These are phyloP conservation scores for Beta vulgaris DNA, from an alignment of 148 eudicot species.

Conservation along the genomic window DNA sequence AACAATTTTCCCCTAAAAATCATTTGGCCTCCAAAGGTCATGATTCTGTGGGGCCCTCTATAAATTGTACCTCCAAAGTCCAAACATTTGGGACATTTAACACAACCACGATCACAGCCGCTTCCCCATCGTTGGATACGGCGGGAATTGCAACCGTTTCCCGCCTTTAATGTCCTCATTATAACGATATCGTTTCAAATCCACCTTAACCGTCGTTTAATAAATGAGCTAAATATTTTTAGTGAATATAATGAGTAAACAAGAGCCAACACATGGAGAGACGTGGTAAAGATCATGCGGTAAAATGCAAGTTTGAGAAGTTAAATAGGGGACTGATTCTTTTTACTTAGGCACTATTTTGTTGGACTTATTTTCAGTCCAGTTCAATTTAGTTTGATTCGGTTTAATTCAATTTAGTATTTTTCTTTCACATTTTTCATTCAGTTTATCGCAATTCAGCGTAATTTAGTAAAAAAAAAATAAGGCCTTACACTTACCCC, in stretches of 20 bases:
- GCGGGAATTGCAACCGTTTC: slow-evolving; percentile 28
- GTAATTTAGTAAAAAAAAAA: no score
- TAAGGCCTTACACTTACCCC: no score
- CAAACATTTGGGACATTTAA: slow-evolving; percentile 25
- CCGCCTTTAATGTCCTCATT: slow-evolving; percentile 17
- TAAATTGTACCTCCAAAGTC: slow-evolving; percentile 15
- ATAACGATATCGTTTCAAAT: not conserved
- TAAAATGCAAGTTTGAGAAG: not conserved
- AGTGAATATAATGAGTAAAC: not conserved
- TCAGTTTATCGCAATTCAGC: no score
- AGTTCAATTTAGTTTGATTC: no score
- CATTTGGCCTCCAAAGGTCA: slow-evolving; percentile 7
- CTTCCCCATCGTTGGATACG: slow-evolving; percentile 15
- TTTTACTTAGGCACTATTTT: no score
- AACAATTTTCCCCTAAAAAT: not conserved
- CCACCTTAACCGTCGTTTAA: not conserved
- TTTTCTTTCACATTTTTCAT: no score
- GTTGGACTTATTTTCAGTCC: no score
- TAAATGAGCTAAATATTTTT: not conserved
- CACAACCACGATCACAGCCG: not conserved
- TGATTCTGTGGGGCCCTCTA: slow-evolving; percentile 10
- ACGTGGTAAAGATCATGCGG: slow-evolving; percentile 14
- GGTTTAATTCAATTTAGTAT: no score
- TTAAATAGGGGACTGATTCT: not conserved
- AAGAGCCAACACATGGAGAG: slow-evolving; percentile 4